Evolutionary conservation across 345 rosid genomes (phyloP).

Genomic region (Euclidium syriacum): DNA sequence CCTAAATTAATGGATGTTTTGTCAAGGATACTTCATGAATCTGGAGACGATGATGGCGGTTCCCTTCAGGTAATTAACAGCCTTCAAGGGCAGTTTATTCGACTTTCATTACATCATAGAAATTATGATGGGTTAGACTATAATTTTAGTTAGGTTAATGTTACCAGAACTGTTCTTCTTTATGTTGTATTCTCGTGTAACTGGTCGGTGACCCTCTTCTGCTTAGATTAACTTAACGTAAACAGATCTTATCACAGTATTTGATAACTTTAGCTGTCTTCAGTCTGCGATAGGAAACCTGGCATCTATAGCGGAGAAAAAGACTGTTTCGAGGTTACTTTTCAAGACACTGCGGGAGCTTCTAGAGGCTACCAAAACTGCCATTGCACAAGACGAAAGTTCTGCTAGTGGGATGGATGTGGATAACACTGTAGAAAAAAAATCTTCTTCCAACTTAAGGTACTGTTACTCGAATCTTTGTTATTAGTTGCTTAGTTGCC

Average conservation of each 20-base stretch:
- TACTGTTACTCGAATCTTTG: conserved; percentile 9
- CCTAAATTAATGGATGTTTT: conserved; percentile 54
- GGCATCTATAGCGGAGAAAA: conserved; percentile 73
- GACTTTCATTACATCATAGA: background rate
- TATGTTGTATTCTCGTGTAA: background rate
- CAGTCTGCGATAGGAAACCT: conserved; percentile 77
- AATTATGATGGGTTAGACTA: background rate
- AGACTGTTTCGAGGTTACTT: conserved; percentile 47
- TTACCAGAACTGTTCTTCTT: background rate
- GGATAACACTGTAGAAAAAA: conserved; percentile 42
- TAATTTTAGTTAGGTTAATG: background rate
- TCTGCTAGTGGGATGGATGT: conserved; percentile 51
- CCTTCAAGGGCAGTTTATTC: background rate
- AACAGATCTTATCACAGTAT: background rate
- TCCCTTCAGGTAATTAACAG: conserved; percentile 64
- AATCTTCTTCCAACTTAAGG: conserved; percentile 49
- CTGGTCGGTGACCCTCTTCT: background rate
- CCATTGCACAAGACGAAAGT: conserved; percentile 42
- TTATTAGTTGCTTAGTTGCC: background rate
- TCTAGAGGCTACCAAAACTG: conserved; percentile 54
- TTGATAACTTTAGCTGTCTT: conserved; percentile 1
- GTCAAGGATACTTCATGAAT: conserved; percentile 60
- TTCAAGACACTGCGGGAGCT: conserved; percentile 63
- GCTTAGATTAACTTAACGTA: background rate
- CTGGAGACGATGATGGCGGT: conserved; percentile 81